Conservation (phyloP, 2,329 filamentous ascomycete species). For the Trichophyton simii region DNA sequence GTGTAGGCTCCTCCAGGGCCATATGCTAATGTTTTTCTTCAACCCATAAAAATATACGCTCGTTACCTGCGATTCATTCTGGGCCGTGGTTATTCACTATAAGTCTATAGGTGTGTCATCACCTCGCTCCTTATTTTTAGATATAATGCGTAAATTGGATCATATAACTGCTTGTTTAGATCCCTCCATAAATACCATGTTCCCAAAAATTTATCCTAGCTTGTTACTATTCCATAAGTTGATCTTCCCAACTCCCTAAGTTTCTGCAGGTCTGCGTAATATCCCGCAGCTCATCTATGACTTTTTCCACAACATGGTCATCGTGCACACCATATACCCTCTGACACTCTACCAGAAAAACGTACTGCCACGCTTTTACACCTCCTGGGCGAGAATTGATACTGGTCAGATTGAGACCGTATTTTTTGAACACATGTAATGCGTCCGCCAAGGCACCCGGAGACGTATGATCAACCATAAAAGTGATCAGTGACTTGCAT, state of each 20-base stretch:
- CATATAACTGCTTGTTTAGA: neutral
- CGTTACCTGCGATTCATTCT: neutral
- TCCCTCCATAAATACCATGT: neutral
- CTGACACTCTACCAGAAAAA: constrained; percentile 88
- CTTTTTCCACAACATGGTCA: constrained; percentile 19
- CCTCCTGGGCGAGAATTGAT: constrained; percentile 79
- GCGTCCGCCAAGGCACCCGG: constrained; percentile 76
- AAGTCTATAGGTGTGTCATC: too few species aligned
- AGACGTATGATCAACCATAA: constrained; percentile 63
- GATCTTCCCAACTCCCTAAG: constrained; percentile 31
- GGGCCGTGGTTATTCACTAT: neutral
- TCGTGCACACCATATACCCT: constrained; percentile 32
- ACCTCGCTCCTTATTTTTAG: too few species aligned
- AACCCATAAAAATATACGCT: neutral
- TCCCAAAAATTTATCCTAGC: neutral
- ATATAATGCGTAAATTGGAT: neutral
- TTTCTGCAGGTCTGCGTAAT: constrained; percentile 30
- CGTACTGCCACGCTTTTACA: constrained; percentile 67
- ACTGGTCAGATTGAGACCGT: constrained; percentile 70
- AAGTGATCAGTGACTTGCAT: constrained; percentile 63
- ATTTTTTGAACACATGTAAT: constrained; percentile 61
- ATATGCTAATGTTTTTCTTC: neutral
- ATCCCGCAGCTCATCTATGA: constrained; percentile 23
- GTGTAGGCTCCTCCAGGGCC: neutral
- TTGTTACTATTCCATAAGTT: constrained; percentile 12